These are phyloP conservation scores for Leishmania amazonensis DNA, from an alignment of 208 protist species.

Conservation along the genomic window DNA sequence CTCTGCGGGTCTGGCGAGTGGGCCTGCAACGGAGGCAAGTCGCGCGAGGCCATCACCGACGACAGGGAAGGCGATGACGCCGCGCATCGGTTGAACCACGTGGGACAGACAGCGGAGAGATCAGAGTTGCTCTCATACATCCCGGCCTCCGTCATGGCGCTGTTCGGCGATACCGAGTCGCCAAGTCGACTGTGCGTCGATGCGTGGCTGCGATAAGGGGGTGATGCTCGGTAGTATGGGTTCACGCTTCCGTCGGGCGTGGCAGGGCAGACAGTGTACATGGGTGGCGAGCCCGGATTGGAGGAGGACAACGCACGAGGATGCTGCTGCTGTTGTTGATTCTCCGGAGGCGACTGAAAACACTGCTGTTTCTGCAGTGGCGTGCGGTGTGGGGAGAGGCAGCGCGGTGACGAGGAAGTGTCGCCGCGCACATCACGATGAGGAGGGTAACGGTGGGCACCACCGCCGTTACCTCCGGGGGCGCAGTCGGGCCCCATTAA, in stretches of 20 bases:
- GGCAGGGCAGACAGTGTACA: slow-evolving; percentile 1
- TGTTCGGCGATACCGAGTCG: slow-evolving; percentile 1
- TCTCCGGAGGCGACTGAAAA: neutral
- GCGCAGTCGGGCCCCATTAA: neutral
- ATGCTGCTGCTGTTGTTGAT: neutral
- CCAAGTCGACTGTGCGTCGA: slow-evolving; percentile 1
- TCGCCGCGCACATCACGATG: slow-evolving; percentile 6
- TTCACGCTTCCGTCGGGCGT: neutral
- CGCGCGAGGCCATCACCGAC: neutral
- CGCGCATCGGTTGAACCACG: neutral
- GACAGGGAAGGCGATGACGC: neutral
- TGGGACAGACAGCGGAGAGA: neutral
- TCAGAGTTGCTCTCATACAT: neutral
- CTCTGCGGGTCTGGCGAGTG: slow-evolving; percentile 8
- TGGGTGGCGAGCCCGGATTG: neutral
- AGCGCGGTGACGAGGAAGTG: slow-evolving; percentile 1
- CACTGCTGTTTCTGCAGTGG: neutral
- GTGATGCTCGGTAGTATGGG: neutral
- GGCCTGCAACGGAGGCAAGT: neutral
- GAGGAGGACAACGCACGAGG: slow-evolving; percentile 3
- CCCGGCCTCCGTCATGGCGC: slow-evolving; percentile 3
- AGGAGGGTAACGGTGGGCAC: neutral
- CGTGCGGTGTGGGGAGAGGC: slow-evolving; percentile 1
- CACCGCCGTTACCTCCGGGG: neutral
- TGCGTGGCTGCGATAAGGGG: neutral